Evolutionary conservation across 805 yeast genomes (phyloP), one percentile per base, ranked within the genome.

Genomic region (Candida golubevii): DNA sequence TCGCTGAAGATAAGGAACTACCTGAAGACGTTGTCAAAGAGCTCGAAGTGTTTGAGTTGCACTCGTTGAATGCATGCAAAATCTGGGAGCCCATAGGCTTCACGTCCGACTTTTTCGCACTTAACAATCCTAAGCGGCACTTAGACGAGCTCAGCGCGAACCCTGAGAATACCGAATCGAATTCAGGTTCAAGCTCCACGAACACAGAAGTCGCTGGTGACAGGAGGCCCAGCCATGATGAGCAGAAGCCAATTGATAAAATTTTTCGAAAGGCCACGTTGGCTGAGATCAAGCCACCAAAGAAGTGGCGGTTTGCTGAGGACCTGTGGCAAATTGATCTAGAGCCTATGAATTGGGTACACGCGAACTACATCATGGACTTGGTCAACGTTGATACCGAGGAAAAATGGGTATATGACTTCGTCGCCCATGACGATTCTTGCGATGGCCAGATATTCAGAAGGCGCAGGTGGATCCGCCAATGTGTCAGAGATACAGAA

Each of bases 331-430:
- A 62, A 8, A 57, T 86, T 38, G 95, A 88, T 61, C 69, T 82
- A 38, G 66, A 75, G 14, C 88, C 88, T 0, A 64, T 67, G 26
- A 61, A 55, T 2, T 88, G 96, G 96, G 86, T 82, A 7, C 62
- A 63, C 36, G 57, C 63, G 2, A 74, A 78, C 42, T 65, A 76
- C 40, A 63, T 83, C 11, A 46, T 55, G 27, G 83, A 77, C 45
- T 62, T 78, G 36, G 79, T 83, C 12, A 72, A 70, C 15, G 70
- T 85, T 15, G 95, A 88, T 63, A 68, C 77, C 27, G 89, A 81
- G 44, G 85, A 84, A 34, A 88, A 88, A 61, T 88, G 96, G 96
- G 91, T 86, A 14, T 88, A 88, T 60, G 96, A 88, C 60, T 58
- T 62, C 33, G 46, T 42, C 12, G 49, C 35, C 11, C 54, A 44